phyloP scores from a whole-genome alignment of 768 basidiomycete species.

The Tricholoma saponaceum region DNA sequence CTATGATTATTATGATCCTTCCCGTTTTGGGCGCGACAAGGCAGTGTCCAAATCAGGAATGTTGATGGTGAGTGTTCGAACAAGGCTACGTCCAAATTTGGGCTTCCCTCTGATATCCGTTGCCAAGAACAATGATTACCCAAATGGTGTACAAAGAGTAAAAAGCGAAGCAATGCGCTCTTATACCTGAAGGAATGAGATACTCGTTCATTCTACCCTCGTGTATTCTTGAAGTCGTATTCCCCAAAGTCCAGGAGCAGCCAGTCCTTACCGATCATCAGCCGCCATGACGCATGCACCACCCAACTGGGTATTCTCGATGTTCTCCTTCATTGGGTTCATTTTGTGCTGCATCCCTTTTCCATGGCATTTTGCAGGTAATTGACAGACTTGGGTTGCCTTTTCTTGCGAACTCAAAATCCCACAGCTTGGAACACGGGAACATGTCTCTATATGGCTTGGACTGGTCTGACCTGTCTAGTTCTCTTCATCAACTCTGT shows the following conservation, averaged over 20 bases:
- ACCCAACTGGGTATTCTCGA: conserved; percentile 43
- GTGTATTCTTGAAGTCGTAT: conserved; percentile 24
- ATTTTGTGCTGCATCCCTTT: conserved; percentile 56
- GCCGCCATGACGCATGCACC: conserved; percentile 26
- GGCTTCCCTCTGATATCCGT: conserved; percentile 11
- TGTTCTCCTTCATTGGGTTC: conserved; percentile 54
- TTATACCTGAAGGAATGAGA: conserved; percentile 24
- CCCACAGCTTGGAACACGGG: conserved; percentile 25
- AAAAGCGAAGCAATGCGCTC: conserved; percentile 29
- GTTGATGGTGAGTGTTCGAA: conserved; percentile 3
- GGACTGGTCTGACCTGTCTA: conserved; percentile 58
- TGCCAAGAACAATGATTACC: conserved; percentile 42
- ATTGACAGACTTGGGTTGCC: neutral
- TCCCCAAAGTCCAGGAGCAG: conserved; percentile 8
- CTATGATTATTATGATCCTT: too few relatives aligned
- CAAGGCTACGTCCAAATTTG: conserved; percentile 23
- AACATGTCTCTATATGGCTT: conserved; percentile 69
- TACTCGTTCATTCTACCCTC: conserved; percentile 22
- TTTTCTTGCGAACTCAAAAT: neutral
- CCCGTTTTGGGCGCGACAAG: conserved; percentile 25
- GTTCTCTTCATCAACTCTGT: conserved; percentile 62
- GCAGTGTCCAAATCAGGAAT: conserved; percentile 28
- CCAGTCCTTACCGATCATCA: conserved; percentile 7
- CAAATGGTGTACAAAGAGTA: conserved; percentile 36
- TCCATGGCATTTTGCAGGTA: conserved; percentile 67